Evolutionary conservation across 139 green algal genomes (phyloP), one percentile per base, ranked within the genome.

Genomic region (Chlamydomonas eustigma): DNA sequence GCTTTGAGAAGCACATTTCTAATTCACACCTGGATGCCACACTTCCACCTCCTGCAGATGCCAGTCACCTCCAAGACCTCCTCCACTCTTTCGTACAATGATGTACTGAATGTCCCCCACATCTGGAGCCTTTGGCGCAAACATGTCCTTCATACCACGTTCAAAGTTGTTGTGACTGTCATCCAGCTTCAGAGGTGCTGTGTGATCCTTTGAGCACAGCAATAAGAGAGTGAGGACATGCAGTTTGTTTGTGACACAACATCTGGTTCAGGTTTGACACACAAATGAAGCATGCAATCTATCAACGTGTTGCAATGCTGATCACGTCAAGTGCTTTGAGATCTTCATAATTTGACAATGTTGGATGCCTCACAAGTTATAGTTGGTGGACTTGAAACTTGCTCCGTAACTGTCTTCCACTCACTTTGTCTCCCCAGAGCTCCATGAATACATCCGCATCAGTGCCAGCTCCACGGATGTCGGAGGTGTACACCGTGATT

Each of bases 381-480:
- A n/a, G n/a, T n/a, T n/a, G n/a, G n/a, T n/a, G n/a, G n/a, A n/a
- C n/a, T n/a, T n/a, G n/a, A n/a, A n/a, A n/a, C n/a, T n/a, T n/a
- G n/a, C 18, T 58, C 44, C 44, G 18, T 12, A 12, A 58, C 12
- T 18, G 18, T 12, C 44, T 18, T 18, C 44, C 30, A 6, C 75
- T 0, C 31, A 86, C 84, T 81, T 85, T 83, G 4, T 79, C 65
- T 2, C 84, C 84, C 34, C 78, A 78, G n/a, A 92, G 66, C 73
- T 84, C 77, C 51, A 91, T 67, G 50, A 24, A 64, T 30, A 92
- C 75, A 74, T 87, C 81, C 35, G 83, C 80, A 65, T 92, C 86
- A 1, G 88, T 92, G 30, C 88, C 88, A 1, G 88, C 85, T 4
- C 84, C 84, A 1, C 84, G 76, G 12, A 90, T 75, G 74, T 90